These are phyloP conservation scores for Balakata baccata DNA, from an alignment of 345 rosid species.

Conservation along the genomic window DNA sequence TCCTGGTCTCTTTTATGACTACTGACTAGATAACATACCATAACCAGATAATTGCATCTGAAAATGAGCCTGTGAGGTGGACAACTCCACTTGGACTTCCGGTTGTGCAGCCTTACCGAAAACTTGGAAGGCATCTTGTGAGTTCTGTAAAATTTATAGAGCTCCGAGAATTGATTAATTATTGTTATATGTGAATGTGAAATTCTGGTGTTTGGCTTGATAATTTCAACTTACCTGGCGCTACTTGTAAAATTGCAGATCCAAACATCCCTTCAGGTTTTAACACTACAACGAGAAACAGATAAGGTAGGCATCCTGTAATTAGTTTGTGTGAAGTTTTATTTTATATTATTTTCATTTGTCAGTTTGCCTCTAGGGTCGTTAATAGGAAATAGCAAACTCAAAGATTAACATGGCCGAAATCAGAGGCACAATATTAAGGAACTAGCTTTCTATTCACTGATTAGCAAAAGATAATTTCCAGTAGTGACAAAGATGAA, in stretches of 20 bases:
- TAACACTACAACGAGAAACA: slow-evolving; percentile 80
- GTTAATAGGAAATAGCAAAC: no score
- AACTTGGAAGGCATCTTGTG: slow-evolving; percentile 66
- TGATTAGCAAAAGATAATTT: no score
- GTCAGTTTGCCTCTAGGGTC: neutral
- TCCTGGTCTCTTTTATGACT: neutral
- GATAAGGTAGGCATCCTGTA: slow-evolving; percentile 53
- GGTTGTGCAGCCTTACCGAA: slow-evolving; percentile 94
- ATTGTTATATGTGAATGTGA: neutral
- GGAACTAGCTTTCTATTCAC: no score
- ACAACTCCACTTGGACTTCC: slow-evolving; percentile 97
- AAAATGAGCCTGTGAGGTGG: slow-evolving; percentile 90
- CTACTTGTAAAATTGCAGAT: slow-evolving; percentile 50
- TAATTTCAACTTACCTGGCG: slow-evolving; percentile 10
- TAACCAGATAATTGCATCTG: slow-evolving; percentile 76
- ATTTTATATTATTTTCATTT: neutral
- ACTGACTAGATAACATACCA: slow-evolving; percentile 14
- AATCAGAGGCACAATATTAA: no score
- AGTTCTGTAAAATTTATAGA: slow-evolving; percentile 29
- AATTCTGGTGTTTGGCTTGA: neutral
- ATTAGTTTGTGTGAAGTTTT: slow-evolving; percentile 4
- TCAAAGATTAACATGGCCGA: no score
- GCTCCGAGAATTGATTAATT: neutral
- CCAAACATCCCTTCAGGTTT: slow-evolving; percentile 86
- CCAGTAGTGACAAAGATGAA: no score